Conservation (phyloP, 192 early-diverging fungal genomes). For the Spizellomyces punctatus region DNA sequence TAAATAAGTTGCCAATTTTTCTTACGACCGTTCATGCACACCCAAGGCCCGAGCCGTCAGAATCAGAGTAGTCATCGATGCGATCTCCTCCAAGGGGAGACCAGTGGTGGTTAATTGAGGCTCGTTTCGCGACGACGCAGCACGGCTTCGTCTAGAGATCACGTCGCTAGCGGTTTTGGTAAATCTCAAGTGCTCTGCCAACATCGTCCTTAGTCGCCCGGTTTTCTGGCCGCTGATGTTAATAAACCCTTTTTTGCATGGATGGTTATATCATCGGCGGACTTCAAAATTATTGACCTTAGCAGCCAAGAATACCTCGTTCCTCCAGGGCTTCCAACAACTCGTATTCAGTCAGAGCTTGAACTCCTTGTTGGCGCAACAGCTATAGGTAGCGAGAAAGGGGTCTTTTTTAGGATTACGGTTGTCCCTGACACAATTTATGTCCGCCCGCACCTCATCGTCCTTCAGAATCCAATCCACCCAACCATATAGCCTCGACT, state of each 20-base stretch:
- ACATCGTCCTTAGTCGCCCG: background rate
- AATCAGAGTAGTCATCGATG: constrained; percentile 8
- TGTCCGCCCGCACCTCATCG: background rate
- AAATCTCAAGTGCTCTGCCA: too few relatives aligned
- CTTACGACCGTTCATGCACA: background rate
- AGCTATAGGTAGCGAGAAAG: background rate
- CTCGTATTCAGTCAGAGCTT: constrained; percentile 9
- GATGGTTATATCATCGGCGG: background rate
- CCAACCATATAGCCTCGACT: constrained; percentile 7
- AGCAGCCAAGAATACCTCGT: constrained; percentile 15
- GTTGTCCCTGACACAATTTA: background rate
- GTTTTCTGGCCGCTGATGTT: background rate
- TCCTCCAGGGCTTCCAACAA: constrained; percentile 15
- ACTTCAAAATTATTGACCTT: too few relatives aligned
- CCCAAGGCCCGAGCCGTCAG: constrained; percentile 10
- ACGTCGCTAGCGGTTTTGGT: background rate
- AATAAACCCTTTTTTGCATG: background rate
- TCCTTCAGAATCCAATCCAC: constrained; percentile 24
- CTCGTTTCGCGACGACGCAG: too few relatives aligned
- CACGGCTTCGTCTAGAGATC: background rate
- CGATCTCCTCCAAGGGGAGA: constrained; percentile 13
- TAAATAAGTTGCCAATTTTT: too few relatives aligned
- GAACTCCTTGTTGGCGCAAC: constrained; percentile 4
- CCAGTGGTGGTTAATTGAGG: too few relatives aligned
- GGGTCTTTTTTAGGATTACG: background rate